Evolutionary conservation across 2,329 filamentous ascomycete species (phyloP).

Genomic region (Stenocarpella maydis): DNA sequence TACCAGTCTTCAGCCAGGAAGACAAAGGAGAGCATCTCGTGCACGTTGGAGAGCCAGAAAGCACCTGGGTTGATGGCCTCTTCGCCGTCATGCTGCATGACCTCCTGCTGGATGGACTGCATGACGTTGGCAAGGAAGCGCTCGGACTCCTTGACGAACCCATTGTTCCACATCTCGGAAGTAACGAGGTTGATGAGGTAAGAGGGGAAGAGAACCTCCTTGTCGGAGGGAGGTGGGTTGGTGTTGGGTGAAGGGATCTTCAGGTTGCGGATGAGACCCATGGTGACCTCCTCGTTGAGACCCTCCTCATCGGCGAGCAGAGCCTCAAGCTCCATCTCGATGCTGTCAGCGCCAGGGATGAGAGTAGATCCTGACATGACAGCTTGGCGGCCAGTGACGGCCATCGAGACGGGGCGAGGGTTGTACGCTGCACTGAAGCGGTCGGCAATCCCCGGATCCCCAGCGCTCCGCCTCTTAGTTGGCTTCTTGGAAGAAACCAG

Average conservation of each 20-base stretch:
- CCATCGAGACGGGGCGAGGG: conserved; percentile 96
- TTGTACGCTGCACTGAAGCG: conserved; percentile 93
- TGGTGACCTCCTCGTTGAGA: conserved; percentile 94
- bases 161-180: conserved; percentile 99
- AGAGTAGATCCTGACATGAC: conserved; percentile 77
- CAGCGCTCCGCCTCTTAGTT: conserved; percentile 88
- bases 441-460: conserved; percentile 85
- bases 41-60: conserved; percentile 99
- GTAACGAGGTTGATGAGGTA: conserved; percentile 99
- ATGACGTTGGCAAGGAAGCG: conserved; percentile 99
- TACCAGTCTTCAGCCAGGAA: conserved; percentile 99
- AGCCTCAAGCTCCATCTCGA: conserved; percentile 93
- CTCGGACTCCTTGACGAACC: conserved; percentile 99
- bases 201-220: conserved; percentile 97
- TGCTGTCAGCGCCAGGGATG: conserved; percentile 83
- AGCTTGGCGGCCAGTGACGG: conserved; percentile 76
- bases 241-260: conserved; percentile 92
- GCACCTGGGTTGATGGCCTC: conserved; percentile 96
- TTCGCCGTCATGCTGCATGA: conserved; percentile 98
- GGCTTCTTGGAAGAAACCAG: conserved; percentile 94
- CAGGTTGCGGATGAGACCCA: conserved; percentile 94
- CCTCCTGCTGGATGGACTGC: conserved; percentile 99
- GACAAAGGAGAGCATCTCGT: conserved; percentile 99
- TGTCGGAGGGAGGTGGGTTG: conserved; percentile 91
- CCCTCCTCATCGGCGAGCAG: conserved; percentile 94